Percentiles rank a stretch among this genome's conserved stretches.
These are phyloP conservation scores for Phoenix roebelenii DNA, from an alignment of 176 grass and related monocot genomes.

Conservation along the genomic window DNA sequence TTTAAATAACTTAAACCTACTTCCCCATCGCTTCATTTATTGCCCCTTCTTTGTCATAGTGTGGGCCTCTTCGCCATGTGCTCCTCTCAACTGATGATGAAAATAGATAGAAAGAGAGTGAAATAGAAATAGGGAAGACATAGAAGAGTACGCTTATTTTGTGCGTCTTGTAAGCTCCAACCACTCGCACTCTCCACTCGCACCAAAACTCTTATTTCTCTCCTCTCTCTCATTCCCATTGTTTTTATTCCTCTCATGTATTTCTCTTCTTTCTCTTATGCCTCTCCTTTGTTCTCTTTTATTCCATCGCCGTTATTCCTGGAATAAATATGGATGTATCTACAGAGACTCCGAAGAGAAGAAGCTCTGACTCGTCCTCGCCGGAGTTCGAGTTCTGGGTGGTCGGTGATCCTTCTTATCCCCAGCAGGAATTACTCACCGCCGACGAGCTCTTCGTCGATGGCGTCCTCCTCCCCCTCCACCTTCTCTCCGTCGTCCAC, in stretches of 20 bases:
- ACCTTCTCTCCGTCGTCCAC: slow-evolving; percentile 8
- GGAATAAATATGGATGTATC: too few relatives aligned
- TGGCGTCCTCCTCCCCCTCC: slow-evolving; percentile 53
- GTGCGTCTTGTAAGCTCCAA: background rate
- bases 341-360: slow-evolving; percentile 20
- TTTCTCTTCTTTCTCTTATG: background rate
- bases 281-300: background rate
- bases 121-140: background rate
- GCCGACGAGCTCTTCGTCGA: slow-evolving; percentile 75
- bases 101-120: background rate
- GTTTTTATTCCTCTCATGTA: too few relatives aligned
- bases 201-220: background rate
- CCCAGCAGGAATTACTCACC: slow-evolving; percentile 20
- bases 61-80: too few relatives aligned
- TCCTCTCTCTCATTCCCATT: too few relatives aligned
- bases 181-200: background rate
- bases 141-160: background rate
- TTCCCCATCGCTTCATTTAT: too few relatives aligned
- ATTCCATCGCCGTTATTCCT: too few relatives aligned
- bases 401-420: slow-evolving; percentile 19
- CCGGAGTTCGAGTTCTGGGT: slow-evolving; percentile 82
- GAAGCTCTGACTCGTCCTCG: slow-evolving; percentile 37
- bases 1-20: too few relatives aligned
- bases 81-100: background rate
- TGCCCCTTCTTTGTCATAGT: too few relatives aligned